These are phyloP conservation scores for Antitrichia curtipendula DNA, from an alignment of 225 moss, liverwort and hornwort species.

Conservation along the genomic window DNA sequence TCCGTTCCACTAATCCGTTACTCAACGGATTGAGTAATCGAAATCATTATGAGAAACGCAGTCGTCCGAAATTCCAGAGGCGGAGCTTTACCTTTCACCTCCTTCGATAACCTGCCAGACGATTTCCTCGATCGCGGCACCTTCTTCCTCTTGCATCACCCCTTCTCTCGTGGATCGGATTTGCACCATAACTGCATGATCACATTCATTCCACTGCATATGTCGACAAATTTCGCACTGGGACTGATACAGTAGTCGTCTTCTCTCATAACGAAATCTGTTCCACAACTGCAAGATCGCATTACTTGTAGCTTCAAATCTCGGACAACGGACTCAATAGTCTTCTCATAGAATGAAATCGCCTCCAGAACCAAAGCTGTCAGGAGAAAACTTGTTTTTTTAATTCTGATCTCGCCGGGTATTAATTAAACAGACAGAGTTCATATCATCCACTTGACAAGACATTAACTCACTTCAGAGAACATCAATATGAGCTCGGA, in stretches of 20 bases:
- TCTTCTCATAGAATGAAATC: neutral
- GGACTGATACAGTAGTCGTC: neutral
- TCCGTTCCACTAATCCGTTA: no score
- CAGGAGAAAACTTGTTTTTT: neutral
- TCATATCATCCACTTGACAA: neutral
- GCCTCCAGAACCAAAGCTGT: neutral
- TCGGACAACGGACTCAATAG: neutral
- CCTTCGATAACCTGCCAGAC: neutral
- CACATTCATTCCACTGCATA: neutral
- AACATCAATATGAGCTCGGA: neutral
- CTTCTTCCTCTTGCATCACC: neutral
- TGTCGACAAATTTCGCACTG: neutral
- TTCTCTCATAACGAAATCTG: neutral
- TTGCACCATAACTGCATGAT: neutral
- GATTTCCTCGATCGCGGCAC: neutral
- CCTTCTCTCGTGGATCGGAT: neutral
- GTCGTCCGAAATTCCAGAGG: neutral
- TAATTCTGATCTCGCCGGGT: neutral
- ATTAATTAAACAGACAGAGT: neutral
- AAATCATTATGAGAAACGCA: neutral
- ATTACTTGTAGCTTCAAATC: neutral
- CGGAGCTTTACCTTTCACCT: neutral
- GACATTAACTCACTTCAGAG: neutral
- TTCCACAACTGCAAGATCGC: neutral
- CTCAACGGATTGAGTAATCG: neutral